phyloP scores from a whole-genome alignment of 306 rosid genomes.

The Casuarina glauca region DNA sequence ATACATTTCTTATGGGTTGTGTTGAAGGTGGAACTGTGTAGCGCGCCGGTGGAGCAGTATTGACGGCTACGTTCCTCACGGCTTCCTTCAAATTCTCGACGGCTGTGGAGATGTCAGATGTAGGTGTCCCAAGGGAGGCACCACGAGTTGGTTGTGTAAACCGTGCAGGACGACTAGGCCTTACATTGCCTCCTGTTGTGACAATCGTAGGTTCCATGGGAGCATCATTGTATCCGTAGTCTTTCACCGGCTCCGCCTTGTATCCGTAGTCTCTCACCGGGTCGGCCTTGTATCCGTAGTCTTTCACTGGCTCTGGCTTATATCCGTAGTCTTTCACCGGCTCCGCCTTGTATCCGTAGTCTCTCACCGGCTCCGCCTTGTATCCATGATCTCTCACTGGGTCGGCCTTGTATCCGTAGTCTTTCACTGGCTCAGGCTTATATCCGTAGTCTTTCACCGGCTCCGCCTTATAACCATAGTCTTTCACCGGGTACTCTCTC shows the following conservation, averaged over 20 bases:
- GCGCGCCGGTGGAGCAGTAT: neutral
- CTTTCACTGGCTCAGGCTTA: neutral
- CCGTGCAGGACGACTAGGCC: constrained; percentile 27
- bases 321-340: neutral
- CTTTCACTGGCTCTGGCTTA: neutral
- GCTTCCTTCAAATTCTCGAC: constrained; percentile 34
- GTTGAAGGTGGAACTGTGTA: neutral
- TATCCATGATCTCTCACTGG: constrained; percentile 24
- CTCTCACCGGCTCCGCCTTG: too few relatives aligned
- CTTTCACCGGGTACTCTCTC: neutral
- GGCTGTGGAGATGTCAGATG: constrained; percentile 34
- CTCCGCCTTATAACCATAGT: neutral
- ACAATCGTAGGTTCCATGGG: neutral
- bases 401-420: neutral
- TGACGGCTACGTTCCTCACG: constrained; percentile 8
- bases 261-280: neutral
- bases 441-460: constrained; percentile 23
- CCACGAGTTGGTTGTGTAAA: constrained; percentile 27
- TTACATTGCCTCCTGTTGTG: constrained; percentile 3
- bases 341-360: too few relatives aligned
- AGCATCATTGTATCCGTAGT: constrained; percentile 6
- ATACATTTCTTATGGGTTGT: constrained; percentile 3
- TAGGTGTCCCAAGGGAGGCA: constrained; percentile 38
- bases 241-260: constrained; percentile 22
- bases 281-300: neutral